Evolutionary conservation across 345 rosid species (phyloP), one percentile per base, ranked within the genome.

Genomic region (Xanthoceras sorbifolium): DNA sequence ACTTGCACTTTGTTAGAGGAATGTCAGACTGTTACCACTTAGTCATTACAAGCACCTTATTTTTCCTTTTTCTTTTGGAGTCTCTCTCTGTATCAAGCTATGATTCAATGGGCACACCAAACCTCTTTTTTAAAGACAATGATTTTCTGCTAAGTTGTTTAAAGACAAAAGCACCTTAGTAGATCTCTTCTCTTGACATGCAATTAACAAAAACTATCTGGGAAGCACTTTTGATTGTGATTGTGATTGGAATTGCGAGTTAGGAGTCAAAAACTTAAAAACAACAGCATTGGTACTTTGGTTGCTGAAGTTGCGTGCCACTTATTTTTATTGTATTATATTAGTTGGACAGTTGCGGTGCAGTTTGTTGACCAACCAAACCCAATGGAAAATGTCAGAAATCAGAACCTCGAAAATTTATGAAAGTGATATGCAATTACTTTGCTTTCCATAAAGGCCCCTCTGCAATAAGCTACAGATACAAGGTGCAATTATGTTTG

Each of bases 381-480:
- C 55, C 38, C 62, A 20, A 22, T 17, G 7, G 12, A 9, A 48
- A 40, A 42, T 46, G 76, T 66, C 71, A 75, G 64, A 52, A 3
- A 6, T 66, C 73, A 69, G 65, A 75, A 61, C 61, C 77, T 59
- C 75, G 64, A 78, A 57, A 76, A 61, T 79, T 75, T 52, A 72
- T 66, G 80, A 76, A 52, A 67, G 66, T 2, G 71, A 75, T 54
- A n/a, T 67, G 46, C 22, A 26, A 54, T 46, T 11, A 17, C 23
- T 64, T 67, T 42, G 5, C n/a, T 67, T 46, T 48, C 66, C 70
- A 23, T 29, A 65, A 62, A 42, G 12, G 38, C 69, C 60, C 32
- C 18, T n/a, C 2, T 25, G 28, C 25, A 32, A 32, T 17, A 28
- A 36, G 54, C 32, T 40, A 61, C 17, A 42, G 10, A 62, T 2